Conservation (phyloP, 208 protist genomes). For the Wallacemonas sp. region DNA sequence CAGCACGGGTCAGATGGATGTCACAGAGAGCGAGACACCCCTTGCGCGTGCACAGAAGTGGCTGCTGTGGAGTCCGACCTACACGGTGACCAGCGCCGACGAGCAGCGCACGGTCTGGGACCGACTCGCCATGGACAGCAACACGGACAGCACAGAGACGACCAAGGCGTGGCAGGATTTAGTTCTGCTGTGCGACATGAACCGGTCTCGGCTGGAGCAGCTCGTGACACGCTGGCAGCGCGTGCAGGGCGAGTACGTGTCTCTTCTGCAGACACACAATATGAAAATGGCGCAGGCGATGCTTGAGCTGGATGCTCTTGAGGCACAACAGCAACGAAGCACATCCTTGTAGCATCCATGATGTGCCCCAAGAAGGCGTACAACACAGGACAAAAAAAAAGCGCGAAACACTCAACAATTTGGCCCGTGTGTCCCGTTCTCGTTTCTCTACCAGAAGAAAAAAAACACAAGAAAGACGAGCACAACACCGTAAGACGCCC, state of each 20-base stretch:
- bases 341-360: background rate
- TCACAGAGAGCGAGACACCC: conserved; percentile 1
- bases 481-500: background rate
- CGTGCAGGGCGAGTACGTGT: conserved; percentile 19
- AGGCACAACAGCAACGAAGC: conserved; percentile 7
- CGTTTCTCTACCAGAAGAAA: no score
- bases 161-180: conserved; percentile 18
- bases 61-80: conserved; percentile 6
- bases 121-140: background rate
- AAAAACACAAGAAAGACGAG: conserved; percentile 13
- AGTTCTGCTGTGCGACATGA: conserved; percentile 24
- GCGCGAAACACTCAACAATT: no score
- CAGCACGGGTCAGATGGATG: background rate
- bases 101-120: conserved; percentile 25
- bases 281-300: conserved; percentile 22
- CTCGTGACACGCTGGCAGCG: conserved; percentile 20
- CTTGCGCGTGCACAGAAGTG: conserved; percentile 16
- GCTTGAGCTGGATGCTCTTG: conserved; percentile 27
- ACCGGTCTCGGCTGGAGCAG: conserved; percentile 20
- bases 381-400: no score
- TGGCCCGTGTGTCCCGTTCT: no score
- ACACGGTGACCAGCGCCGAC: conserved; percentile 19
- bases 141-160: background rate
- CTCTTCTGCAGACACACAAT: conserved; percentile 19
- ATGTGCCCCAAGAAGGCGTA: no score